A percentile compares a stretch with the other conserved stretches of the same genome.
Conservation (phyloP, 768 basidiomycete species). For the Pisolithus tinctorius region DNA sequence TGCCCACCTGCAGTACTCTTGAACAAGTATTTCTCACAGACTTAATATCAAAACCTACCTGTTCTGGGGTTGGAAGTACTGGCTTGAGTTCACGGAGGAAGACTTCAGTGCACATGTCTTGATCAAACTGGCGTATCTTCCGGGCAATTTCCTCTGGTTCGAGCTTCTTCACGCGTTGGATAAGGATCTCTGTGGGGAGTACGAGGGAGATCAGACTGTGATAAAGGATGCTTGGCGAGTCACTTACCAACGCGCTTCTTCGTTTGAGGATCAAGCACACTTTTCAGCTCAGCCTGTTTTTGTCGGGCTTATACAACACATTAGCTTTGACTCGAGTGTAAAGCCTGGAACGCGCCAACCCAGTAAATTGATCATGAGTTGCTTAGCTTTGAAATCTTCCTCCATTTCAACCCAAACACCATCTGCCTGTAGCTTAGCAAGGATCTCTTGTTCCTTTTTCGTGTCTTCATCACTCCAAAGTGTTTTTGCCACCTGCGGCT, state of each 20-base stretch:
- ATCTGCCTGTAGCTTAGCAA: constrained; percentile 73
- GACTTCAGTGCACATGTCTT: constrained; percentile 76
- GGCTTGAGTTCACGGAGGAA: constrained; percentile 87
- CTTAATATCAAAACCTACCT: constrained; percentile 37
- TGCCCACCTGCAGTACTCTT: constrained; percentile 55
- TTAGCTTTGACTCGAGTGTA: constrained; percentile 6
- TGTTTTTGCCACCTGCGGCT: constrained; percentile 77
- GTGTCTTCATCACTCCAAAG: constrained; percentile 70
- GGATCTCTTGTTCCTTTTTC: constrained; percentile 70
- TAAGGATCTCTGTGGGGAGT: constrained; percentile 68
- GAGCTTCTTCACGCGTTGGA: constrained; percentile 77
- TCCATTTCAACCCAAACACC: constrained; percentile 97
- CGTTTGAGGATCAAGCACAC: constrained; percentile 84
- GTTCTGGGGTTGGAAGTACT: constrained; percentile 87
- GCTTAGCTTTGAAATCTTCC: constrained; percentile 95
- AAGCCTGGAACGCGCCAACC: constrained; percentile 36
- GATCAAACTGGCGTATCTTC: constrained; percentile 82
- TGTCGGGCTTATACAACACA: constrained; percentile 50
- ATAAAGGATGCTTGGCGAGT: not conserved
- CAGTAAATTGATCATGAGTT: constrained; percentile 85
- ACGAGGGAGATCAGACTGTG: not conserved
- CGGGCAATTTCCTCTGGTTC: constrained; percentile 82
- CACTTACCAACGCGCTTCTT: constrained; percentile 88
- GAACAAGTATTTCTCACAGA: not conserved
- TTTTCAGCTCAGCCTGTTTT: constrained; percentile 84